phyloP scores from a whole-genome alignment of 176 grass and related monocot genomes.

The Elymus sibiricus region DNA sequence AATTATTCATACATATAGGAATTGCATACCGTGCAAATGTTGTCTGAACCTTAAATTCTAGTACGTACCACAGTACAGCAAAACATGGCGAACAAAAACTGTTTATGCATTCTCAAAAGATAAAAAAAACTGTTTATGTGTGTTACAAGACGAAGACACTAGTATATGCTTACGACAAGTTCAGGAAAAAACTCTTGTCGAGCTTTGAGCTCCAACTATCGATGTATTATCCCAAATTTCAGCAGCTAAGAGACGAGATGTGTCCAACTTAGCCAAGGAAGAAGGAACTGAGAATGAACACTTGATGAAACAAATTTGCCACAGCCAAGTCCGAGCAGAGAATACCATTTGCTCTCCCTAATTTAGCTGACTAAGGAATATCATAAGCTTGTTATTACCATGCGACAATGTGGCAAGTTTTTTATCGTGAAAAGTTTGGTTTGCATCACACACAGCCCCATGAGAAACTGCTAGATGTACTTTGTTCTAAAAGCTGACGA shows the following conservation, averaged over 20 bases:
- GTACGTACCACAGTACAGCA: background rate
- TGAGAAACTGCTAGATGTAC: background rate
- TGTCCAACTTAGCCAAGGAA: background rate
- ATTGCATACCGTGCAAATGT: background rate
- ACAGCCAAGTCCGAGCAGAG: too few relatives aligned
- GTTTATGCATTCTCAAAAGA: too few relatives aligned
- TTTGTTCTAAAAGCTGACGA: background rate
- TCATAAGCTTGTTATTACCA: background rate
- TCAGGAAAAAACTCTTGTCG: background rate
- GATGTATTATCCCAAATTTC: background rate
- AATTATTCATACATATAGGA: background rate
- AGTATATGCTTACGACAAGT: background rate
- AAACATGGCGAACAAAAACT: background rate
- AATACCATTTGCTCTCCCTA: too few relatives aligned
- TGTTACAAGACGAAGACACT: background rate
- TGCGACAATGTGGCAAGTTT: background rate
- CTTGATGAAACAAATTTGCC: too few relatives aligned
- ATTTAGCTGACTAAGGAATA: too few relatives aligned
- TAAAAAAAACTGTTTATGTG: too few relatives aligned
- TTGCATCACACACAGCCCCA: slow-evolving; percentile 2
- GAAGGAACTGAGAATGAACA: background rate
- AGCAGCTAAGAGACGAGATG: background rate
- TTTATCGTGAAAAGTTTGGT: background rate
- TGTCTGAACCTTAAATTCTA: background rate
- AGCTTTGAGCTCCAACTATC: background rate